Evolutionary conservation across 2,329 filamentous ascomycete genomes (phyloP).

Genomic region (Ophiostoma fasciatum): DNA sequence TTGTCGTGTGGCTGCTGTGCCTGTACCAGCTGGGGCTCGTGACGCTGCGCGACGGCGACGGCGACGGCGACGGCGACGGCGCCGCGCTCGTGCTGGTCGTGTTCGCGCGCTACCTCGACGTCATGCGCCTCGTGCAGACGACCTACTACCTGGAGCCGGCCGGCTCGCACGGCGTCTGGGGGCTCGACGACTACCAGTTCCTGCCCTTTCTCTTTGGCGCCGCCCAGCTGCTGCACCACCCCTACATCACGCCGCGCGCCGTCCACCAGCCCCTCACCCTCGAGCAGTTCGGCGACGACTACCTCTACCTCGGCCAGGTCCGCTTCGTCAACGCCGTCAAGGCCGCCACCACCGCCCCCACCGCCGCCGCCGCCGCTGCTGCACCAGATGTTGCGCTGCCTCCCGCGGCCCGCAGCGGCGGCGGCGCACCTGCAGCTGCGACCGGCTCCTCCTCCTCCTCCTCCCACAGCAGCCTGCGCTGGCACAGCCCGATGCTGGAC

Average conservation of each 20-base stretch:
- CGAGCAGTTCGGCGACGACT: slow-evolving; percentile 74
- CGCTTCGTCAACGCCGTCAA: slow-evolving; percentile 92
- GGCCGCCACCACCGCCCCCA: slow-evolving; percentile 12
- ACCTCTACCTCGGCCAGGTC: slow-evolving; percentile 84
- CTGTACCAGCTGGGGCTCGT: slow-evolving; percentile 66
- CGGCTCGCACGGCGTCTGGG: slow-evolving; percentile 95
- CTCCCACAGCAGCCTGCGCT: slow-evolving; percentile 80
- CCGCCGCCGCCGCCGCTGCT: not conserved
- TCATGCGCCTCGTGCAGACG: slow-evolving; percentile 80
- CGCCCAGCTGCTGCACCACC: slow-evolving; percentile 75
- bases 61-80: slow-evolving; percentile 55
- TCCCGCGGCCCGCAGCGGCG: not conserved
- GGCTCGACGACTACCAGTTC: slow-evolving; percentile 94
- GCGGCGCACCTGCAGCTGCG: too few relatives aligned
- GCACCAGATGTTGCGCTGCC: too few relatives aligned
- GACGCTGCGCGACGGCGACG: slow-evolving; percentile 49
- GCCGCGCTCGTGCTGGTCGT: slow-evolving; percentile 59
- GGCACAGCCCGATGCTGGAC: slow-evolving; percentile 97
- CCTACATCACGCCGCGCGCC: slow-evolving; percentile 58
- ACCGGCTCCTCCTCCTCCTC: not conserved
- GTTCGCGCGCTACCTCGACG: slow-evolving; percentile 64
- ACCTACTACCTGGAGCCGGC: slow-evolving; percentile 96
- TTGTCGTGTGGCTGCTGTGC: slow-evolving; percentile 91
- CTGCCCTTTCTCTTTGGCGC: slow-evolving; percentile 91
- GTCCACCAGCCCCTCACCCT: slow-evolving; percentile 83